Percentiles rank a stretch among this genome's conserved stretches.
Evolutionary conservation across 441 rosid species (phyloP).

Genomic region (Pelargonium citronellum): DNA sequence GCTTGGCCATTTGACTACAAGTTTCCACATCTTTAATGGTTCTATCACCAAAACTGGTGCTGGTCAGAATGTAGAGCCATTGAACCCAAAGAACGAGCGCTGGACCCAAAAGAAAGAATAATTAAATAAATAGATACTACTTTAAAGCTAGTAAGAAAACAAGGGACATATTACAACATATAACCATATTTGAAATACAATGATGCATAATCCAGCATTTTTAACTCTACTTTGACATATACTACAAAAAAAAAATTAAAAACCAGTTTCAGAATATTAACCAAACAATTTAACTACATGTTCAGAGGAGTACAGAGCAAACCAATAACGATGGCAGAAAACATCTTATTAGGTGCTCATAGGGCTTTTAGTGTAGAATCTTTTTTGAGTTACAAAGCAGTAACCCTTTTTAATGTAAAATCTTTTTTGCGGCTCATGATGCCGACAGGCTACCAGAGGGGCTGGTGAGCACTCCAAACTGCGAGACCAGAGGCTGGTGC

Average conservation of each 20-base stretch:
- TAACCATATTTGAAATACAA: too few relatives aligned
- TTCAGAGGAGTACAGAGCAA: background rate
- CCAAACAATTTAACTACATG: background rate
- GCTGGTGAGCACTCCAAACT: too few relatives aligned
- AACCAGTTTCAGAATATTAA: too few relatives aligned
- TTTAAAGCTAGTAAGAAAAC: background rate
- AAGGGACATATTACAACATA: background rate
- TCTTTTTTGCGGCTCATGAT: background rate
- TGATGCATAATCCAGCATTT: background rate
- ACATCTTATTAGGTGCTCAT: background rate
- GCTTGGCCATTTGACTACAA: background rate
- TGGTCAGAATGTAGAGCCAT: conserved; percentile 71
- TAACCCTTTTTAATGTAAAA: background rate
- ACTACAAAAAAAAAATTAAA: background rate
- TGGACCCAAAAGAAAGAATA: conserved; percentile 24
- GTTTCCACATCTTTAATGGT: background rate
- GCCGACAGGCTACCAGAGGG: background rate
- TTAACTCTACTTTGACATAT: background rate
- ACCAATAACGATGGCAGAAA: background rate
- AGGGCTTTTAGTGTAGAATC: background rate
- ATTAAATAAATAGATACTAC: background rate
- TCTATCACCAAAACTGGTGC: conserved; percentile 3
- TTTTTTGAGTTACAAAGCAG: background rate
- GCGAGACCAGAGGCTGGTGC: too few relatives aligned
- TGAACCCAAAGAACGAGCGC: conserved; percentile 71